Evolutionary conservation across 2,329 filamentous ascomycete species (phyloP), one percentile per base, ranked within the genome.

Genomic region (Cadophora gregata): DNA sequence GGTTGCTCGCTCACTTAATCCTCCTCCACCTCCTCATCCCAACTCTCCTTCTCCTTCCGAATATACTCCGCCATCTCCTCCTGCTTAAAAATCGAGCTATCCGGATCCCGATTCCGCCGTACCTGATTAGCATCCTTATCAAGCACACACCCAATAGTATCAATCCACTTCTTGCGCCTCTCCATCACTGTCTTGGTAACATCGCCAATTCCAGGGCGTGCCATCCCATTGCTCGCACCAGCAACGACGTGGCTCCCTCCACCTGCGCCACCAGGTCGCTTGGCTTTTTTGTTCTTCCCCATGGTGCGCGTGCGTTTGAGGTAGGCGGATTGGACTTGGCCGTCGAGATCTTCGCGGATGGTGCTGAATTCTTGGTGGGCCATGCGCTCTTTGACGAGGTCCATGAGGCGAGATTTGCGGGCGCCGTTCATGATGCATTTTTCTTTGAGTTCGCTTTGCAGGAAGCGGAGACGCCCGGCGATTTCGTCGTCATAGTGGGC

Each of bases 331-430:
- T 98, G 94, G 50, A 98, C 93, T 77, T 98, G 96, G 50, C 90
- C 89, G 82, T 99, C 96, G 25, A 99, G 88, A 78, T 99, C 96
- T 77, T 99, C 96, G 60, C 96, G 90, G 73, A 99, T 99, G 64
- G 93, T 97, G 78, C 90, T 91, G 82, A 97, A 99, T 78, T 99
- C 96, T 77, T 99, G 96, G 80, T 96, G 90, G 0, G 96, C 96
- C 88, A 99, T 95, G 71, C 93, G 90, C 77, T 97, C 94, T 73
- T 93, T 91, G 8, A 96, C 93, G 31, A 97, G 85, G 45, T 97
- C 94, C 1, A 93, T 88, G 12, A 99, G 84, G 2, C 94, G 88
- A 7, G 93, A 85, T 80, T 98, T 98, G 69, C 93, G 91, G 5
- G 95, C 93, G 47, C 94, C 95, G 78, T 99, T 99, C 78, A 92